These are phyloP conservation scores for Aspergillus spinulosporus DNA, from an alignment of 2,329 filamentous ascomycete species.

Conservation along the genomic window DNA sequence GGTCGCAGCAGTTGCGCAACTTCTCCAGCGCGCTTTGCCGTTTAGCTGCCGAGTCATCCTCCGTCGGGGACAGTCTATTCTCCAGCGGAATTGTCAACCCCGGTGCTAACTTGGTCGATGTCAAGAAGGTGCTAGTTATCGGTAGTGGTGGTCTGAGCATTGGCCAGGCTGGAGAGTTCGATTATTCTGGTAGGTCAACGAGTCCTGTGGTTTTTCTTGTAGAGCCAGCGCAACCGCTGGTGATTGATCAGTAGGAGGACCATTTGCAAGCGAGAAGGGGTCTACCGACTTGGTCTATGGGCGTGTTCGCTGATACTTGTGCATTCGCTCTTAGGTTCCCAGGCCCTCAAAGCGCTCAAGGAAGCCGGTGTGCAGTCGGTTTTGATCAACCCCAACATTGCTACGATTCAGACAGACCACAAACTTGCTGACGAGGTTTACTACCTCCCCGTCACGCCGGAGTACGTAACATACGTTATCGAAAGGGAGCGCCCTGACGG, in stretches of 20 bases:
- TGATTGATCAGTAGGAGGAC: not conserved
- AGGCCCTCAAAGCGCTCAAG: constrained; percentile 94
- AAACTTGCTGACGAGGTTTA: constrained; percentile 95
- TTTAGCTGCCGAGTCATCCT: constrained; percentile 56
- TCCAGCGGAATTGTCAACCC: constrained; percentile 83
- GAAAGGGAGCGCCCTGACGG: constrained; percentile 94
- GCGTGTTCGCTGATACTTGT: constrained; percentile 21
- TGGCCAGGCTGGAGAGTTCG: constrained; percentile 96
- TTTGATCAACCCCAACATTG: constrained; percentile 97
- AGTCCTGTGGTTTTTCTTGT: not conserved
- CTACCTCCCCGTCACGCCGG: constrained; percentile 94
- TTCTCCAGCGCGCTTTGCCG: constrained; percentile 45
- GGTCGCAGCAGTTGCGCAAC: constrained; percentile 45
- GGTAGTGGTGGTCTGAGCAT: constrained; percentile 93
- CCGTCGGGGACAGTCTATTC: constrained; percentile 82
- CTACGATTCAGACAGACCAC: constrained; percentile 97
- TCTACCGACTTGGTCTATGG: not conserved
- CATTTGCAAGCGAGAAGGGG: not conserved
- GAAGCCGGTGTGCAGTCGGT: constrained; percentile 90
- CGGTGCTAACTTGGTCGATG: constrained; percentile 73
- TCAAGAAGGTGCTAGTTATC: constrained; percentile 97
- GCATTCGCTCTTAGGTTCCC: constrained; percentile 65
- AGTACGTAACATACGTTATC: constrained; percentile 97
- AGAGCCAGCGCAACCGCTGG: not conserved
- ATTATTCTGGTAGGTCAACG: constrained; percentile 81